Percentiles rank a stretch among this genome's conserved stretches.
These are phyloP conservation scores for Chrysoporthe deuterocubensis DNA, from an alignment of 2,329 filamentous ascomycete genomes.

Conservation along the genomic window DNA sequence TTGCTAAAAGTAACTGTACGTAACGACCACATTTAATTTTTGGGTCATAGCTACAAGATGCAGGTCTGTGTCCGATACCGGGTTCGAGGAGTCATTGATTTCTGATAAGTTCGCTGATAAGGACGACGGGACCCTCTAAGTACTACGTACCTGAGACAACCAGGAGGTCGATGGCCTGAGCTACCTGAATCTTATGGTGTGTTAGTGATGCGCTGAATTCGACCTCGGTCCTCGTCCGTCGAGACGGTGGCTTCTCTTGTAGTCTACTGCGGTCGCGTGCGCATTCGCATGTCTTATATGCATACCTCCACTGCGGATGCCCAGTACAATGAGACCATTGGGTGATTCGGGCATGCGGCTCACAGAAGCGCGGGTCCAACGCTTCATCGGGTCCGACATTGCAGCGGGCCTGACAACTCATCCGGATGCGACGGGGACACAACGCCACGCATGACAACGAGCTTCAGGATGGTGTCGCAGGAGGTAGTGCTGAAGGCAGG, in stretches of 20 bases:
- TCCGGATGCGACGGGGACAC: neutral
- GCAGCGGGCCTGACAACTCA: neutral
- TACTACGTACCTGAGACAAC: conserved; percentile 12
- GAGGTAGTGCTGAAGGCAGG: neutral
- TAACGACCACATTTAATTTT: conserved; percentile 27
- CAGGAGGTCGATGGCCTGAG: neutral
- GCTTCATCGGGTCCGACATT: neutral
- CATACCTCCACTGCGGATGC: neutral
- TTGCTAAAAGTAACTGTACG: conserved; percentile 15
- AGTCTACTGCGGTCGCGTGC: neutral
- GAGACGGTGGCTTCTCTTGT: neutral
- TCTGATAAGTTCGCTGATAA: conserved; percentile 9
- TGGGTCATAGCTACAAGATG: conserved; percentile 14
- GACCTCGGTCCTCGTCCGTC: neutral
- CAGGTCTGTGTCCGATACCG: conserved; percentile 24
- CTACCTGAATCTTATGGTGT: conserved; percentile 5
- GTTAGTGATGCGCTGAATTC: neutral
- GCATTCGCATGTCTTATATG: neutral
- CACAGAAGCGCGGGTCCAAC: neutral
- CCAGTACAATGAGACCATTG: neutral
- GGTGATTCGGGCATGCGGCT: neutral
- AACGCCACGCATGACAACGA: neutral
- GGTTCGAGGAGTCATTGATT: conserved; percentile 22
- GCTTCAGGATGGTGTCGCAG: neutral
- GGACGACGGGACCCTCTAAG: neutral